Evolutionary conservation across 2,329 filamentous ascomycete genomes (phyloP).

Genomic region (Epichloe sp.): DNA sequence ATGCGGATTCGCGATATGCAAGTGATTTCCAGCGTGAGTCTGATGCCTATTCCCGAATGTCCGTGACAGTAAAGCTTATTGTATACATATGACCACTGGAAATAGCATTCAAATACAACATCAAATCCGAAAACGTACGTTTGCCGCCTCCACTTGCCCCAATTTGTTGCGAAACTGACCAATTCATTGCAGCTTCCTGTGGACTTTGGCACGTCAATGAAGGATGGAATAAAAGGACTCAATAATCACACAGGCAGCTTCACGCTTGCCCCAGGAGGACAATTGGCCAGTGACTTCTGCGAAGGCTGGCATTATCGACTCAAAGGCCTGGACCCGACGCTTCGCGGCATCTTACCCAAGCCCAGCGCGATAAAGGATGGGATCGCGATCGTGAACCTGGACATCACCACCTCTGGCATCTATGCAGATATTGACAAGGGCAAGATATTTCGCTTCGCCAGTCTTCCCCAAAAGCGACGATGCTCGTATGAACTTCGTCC

Average conservation of each 20-base stretch:
- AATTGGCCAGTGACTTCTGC: background rate
- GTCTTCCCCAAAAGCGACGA: background rate
- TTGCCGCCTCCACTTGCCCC: background rate
- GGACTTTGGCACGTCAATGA: background rate
- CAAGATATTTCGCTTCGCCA: background rate
- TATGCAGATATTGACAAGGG: background rate
- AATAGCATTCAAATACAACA: background rate
- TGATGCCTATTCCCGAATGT: no score
- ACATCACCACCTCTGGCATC: background rate
- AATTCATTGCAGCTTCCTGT: background rate
- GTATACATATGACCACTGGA: no score
- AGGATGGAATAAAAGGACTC: no score
- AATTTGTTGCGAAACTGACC: background rate
- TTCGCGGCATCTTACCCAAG: background rate
- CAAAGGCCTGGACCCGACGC: background rate
- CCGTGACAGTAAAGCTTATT: no score
- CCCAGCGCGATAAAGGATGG: background rate
- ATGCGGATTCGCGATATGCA: background rate
- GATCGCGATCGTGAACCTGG: background rate
- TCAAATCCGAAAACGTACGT: background rate
- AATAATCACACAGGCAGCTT: background rate
- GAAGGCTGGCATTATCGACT: constrained; percentile 1
- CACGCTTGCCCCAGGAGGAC: background rate
- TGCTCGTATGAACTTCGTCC: background rate
- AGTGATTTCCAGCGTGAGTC: background rate